phyloP scores from a whole-genome alignment of 768 basidiomycete genomes.

The Trametes cingulata region DNA sequence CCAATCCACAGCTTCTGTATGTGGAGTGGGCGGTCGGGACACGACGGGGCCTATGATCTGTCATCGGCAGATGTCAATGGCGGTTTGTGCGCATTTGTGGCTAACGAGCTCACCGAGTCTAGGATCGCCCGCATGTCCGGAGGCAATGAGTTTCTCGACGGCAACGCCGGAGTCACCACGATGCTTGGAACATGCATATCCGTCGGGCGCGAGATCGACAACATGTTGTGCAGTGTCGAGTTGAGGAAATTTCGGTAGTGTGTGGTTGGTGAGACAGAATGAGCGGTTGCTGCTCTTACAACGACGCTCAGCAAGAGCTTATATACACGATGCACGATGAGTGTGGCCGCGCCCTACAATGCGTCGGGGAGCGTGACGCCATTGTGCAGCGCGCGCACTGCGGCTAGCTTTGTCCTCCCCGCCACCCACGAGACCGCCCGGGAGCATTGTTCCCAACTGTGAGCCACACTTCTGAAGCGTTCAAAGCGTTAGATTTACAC shows the following conservation, averaged over 20 bases:
- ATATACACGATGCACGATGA: neutral
- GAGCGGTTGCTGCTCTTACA: neutral
- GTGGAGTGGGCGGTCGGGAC: neutral
- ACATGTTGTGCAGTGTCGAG: neutral
- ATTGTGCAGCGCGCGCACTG: neutral
- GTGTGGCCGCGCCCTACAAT: neutral
- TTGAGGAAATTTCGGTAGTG: neutral
- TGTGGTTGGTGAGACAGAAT: neutral
- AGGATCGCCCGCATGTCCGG: conserved; percentile 16
- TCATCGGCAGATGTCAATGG: neutral
- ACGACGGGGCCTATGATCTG: neutral
- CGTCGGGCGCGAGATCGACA: neutral
- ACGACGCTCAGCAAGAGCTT: neutral
- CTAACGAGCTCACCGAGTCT: conserved; percentile 5
- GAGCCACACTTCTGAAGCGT: neutral
- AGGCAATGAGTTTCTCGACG: conserved; percentile 19
- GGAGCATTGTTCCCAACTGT: neutral
- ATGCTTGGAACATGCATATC: conserved; percentile 7
- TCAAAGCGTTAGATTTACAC: conserved; percentile 8
- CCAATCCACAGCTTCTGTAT: neutral
- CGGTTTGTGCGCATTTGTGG: neutral
- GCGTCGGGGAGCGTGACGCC: conserved; percentile 2
- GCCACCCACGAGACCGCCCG: neutral
- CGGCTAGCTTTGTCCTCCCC: neutral
- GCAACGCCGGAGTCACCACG: conserved; percentile 18